Evolutionary conservation across 139 green algal species (phyloP), one percentile per base, ranked within the genome.

Genomic region (Zygnema cylindricum): DNA sequence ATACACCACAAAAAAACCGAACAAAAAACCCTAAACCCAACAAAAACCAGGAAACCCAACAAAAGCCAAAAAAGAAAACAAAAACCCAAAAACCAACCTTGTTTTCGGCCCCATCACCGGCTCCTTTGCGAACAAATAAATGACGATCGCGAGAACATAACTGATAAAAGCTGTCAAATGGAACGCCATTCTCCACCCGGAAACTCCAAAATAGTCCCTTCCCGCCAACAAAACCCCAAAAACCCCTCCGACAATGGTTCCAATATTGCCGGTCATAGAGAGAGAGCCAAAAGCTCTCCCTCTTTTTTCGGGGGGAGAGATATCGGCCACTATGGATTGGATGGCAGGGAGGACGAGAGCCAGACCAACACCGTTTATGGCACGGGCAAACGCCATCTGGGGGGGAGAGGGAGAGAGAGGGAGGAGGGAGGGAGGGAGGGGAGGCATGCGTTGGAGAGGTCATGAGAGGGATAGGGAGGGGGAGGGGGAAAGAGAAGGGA

Each of bases 101-200:
- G 25, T 25, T 82, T 25, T 25, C n/a, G 25, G n/a, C 75, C 75
- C n/a, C 75, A 23, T 85, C n/a, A 63, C 49, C 36, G 85, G 85
- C 49, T 76, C 30, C 36, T 30, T 0, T 36, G 43, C n/a, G 69
- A 63, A 92, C 35, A 57, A 16, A 49, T 91, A 93, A 39, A 93
- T n/a, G 25, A 41, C 3, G 32, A 81, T 40, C n/a, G 36, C 86
- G 21, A 92, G n/a, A 1, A 81, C 32, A 2, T 76, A 33, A 22
- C 81, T 92, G 40, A 92, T 32, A 11, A n/a, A 23, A 2, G 88
- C 88, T 40, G 92, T 82, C 1, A 93, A 32, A 1, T 93, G 88
- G 91, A 96, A 97, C 0, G 93, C 89, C 71, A 96, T 89, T 69
- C 95, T 91, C 95, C 95, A 96, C 23, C 95, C 95, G 25, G 93